phyloP scores from a whole-genome alignment of 352 stramenopile genomes.

The Phytophthora uliginosa region DNA sequence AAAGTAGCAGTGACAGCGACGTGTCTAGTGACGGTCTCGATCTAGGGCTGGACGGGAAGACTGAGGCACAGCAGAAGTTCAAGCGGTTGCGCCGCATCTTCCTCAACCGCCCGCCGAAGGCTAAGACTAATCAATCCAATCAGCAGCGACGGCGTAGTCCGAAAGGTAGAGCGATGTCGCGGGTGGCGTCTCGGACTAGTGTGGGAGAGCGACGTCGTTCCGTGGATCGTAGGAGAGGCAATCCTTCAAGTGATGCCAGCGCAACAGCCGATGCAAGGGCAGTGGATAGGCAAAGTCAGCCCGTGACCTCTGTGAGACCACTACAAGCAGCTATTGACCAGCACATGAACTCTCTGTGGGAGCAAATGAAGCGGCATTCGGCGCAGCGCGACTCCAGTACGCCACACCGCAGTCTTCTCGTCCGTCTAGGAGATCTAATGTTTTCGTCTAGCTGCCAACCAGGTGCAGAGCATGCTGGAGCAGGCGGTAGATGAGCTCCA shows the following conservation, averaged over 20 bases:
- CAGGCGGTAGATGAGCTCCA: constrained; percentile 68
- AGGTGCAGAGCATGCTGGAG: constrained; percentile 56
- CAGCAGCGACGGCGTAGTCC: constrained; percentile 9
- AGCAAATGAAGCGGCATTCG: constrained; percentile 60
- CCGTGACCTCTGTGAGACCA: neutral
- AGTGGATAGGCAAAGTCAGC: neutral
- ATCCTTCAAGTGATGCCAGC: constrained; percentile 21
- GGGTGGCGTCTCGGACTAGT: neutral
- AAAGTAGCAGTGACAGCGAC: constrained; percentile 22
- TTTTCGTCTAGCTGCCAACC: constrained; percentile 41
- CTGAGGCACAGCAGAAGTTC: constrained; percentile 52
- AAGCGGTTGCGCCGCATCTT: constrained; percentile 75
- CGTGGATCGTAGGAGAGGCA: neutral
- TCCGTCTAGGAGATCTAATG: neutral
- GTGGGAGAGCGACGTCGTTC: neutral
- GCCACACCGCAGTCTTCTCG: neutral
- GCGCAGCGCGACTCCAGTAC: constrained; percentile 53
- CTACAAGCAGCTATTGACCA: constrained; percentile 55
- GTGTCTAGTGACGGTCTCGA: constrained; percentile 23
- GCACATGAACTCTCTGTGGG: constrained; percentile 53
- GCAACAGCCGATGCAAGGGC: neutral
- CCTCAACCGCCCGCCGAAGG: constrained; percentile 52
- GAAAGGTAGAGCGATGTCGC: constrained; percentile 1
- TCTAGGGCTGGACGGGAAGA: constrained; percentile 43
- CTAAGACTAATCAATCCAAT: constrained; percentile 19